phyloP scores from a whole-genome alignment of 2,329 filamentous ascomycete species.

The Diatrype stigma region DNA sequence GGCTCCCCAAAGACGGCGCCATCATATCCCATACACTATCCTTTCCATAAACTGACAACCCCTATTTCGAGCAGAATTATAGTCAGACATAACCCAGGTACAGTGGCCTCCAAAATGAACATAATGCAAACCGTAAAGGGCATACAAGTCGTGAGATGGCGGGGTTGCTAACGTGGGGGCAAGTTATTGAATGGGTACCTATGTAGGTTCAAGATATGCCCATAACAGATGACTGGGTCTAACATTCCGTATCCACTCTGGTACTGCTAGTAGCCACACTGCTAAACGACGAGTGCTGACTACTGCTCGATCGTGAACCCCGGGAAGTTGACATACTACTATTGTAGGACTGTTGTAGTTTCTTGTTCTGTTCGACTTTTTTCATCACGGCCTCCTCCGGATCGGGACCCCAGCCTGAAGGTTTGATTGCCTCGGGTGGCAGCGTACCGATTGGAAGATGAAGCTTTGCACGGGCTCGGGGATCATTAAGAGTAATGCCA shows the following conservation, averaged over 20 bases:
- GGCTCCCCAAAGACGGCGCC: too few relatives aligned
- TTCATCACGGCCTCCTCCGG: slow-evolving; percentile 41
- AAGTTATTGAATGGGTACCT: too few relatives aligned
- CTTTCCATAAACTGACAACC: too few relatives aligned
- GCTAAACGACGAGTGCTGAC: slow-evolving; percentile 21
- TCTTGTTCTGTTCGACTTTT: slow-evolving; percentile 28
- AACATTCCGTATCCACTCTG: slow-evolving; percentile 4
- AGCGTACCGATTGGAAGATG: slow-evolving; percentile 42
- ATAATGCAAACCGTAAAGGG: too few relatives aligned
- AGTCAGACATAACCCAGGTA: too few relatives aligned
- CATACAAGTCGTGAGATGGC: too few relatives aligned
- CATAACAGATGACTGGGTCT: neutral
- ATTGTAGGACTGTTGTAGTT: slow-evolving; percentile 23
- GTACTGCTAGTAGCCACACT: slow-evolving; percentile 11
- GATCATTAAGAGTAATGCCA: slow-evolving; percentile 40
- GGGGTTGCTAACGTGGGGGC: too few relatives aligned
- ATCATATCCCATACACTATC: too few relatives aligned
- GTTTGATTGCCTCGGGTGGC: slow-evolving; percentile 42
- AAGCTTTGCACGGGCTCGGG: slow-evolving; percentile 40
- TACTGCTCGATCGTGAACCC: slow-evolving; percentile 19
- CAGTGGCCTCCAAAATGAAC: too few relatives aligned
- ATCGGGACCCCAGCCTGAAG: slow-evolving; percentile 37
- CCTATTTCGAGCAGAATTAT: too few relatives aligned
- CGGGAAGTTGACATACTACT: slow-evolving; percentile 7
- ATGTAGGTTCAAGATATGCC: too few relatives aligned